Percentiles rank a stretch among this genome's conserved stretches.
Conservation (phyloP, 768 basidiomycete genomes). For the Trametes cubensis region DNA sequence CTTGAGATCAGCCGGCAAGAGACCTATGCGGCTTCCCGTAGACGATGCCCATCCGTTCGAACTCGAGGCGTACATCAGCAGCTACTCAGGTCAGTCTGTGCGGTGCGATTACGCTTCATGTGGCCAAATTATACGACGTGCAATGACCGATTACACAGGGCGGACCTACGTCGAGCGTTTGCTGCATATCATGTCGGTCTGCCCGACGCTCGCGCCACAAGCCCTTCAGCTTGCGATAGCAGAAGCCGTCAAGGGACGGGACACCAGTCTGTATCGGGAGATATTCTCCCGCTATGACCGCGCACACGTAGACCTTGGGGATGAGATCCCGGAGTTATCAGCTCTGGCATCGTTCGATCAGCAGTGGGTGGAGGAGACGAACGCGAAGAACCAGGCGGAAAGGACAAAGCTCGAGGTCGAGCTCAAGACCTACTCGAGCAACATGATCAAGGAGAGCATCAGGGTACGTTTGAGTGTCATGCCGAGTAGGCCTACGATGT, state of each 20-base stretch:
- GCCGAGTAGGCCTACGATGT: not conserved
- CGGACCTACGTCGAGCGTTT: constrained; percentile 76
- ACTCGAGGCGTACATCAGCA: constrained; percentile 75
- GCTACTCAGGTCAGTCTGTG: constrained; percentile 66
- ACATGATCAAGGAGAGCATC: constrained; percentile 99
- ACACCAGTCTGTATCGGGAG: constrained; percentile 60
- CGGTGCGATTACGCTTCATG: constrained; percentile 1
- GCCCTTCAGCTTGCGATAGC: constrained; percentile 69
- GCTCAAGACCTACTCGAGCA: constrained; percentile 91
- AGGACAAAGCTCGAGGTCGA: constrained; percentile 88
- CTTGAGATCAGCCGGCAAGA: constrained; percentile 12
- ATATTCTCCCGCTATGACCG: constrained; percentile 60
- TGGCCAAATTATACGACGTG: not conserved
- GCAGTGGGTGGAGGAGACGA: constrained; percentile 73
- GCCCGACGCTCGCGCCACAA: constrained; percentile 70
- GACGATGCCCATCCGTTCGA: constrained; percentile 88
- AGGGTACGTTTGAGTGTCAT: constrained; percentile 52
- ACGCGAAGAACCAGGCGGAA: constrained; percentile 70
- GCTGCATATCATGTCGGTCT: constrained; percentile 62
- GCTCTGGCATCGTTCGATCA: constrained; percentile 60
- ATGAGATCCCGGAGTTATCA: constrained; percentile 48
- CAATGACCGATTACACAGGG: constrained; percentile 44
- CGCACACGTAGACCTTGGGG: constrained; percentile 32
- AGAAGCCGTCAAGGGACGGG: constrained; percentile 68
- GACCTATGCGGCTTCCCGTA: constrained; percentile 37